Evolutionary conservation across 2,329 filamentous ascomycete genomes (phyloP).

Genomic region (Mycogone perniciosa): DNA sequence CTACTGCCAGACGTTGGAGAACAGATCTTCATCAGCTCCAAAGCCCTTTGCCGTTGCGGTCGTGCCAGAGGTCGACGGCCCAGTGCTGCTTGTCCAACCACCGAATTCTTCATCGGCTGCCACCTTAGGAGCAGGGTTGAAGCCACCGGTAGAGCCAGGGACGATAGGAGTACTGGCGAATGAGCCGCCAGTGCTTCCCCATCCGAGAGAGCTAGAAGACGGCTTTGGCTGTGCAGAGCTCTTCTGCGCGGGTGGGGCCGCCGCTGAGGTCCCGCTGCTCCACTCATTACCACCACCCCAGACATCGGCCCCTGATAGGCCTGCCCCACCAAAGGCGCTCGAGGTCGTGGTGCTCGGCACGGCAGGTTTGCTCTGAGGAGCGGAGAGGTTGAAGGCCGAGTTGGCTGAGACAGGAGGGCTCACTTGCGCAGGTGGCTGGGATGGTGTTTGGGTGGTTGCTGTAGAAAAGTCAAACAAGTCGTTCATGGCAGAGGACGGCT

Average conservation of each 20-base stretch:
- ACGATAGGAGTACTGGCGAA: slow-evolving; percentile 56
- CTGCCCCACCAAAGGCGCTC: slow-evolving; percentile 33
- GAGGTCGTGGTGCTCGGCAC: slow-evolving; percentile 30
- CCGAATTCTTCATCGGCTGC: slow-evolving; percentile 92
- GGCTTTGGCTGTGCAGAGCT: slow-evolving; percentile 43
- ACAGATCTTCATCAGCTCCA: slow-evolving; percentile 74
- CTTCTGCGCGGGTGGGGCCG: slow-evolving; percentile 52
- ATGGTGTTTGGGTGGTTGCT: slow-evolving; percentile 41
- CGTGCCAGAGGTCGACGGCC: slow-evolving; percentile 35
- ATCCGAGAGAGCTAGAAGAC: slow-evolving; percentile 56
- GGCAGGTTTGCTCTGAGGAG: slow-evolving; percentile 41
- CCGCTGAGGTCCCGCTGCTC: slow-evolving; percentile 41
- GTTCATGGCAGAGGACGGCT: slow-evolving; percentile 54
- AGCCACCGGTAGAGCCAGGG: slow-evolving; percentile 57
- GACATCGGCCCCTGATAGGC: slow-evolving; percentile 56
- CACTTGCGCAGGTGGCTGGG: slow-evolving; percentile 33
- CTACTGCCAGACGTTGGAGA: slow-evolving; percentile 92
- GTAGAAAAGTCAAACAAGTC: slow-evolving; percentile 77
- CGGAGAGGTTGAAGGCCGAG: slow-evolving; percentile 80
- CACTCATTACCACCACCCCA: slow-evolving; percentile 84
- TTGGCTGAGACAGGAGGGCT: slow-evolving; percentile 36
- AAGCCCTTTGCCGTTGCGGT: slow-evolving; percentile 49
- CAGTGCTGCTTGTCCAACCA: slow-evolving; percentile 75
- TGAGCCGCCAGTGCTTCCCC: slow-evolving; percentile 42
- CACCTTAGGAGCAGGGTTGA: slow-evolving; percentile 61